These are phyloP conservation scores for Sporobolus alterniflorus DNA, from an alignment of 202 grass and related monocot species.

Conservation along the genomic window DNA sequence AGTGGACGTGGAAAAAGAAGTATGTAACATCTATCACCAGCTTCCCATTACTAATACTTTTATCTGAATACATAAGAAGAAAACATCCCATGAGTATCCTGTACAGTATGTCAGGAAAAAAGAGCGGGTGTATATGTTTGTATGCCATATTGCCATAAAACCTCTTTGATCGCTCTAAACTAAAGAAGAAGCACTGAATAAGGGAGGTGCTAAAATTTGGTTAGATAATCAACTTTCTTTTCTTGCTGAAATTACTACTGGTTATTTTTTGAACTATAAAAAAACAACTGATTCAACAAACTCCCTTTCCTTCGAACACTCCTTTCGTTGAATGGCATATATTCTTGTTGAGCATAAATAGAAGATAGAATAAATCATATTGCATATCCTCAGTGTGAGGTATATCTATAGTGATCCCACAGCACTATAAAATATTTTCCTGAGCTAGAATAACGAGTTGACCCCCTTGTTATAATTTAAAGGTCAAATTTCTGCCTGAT, in stretches of 20 bases:
- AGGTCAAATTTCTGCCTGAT: background rate
- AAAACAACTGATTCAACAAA: background rate
- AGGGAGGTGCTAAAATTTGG: background rate
- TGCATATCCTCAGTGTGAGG: background rate
- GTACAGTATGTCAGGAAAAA: background rate
- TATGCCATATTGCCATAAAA: background rate
- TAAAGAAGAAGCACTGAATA: background rate
- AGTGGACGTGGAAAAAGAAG: conserved; percentile 75
- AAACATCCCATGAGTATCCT: background rate
- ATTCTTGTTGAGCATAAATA: background rate
- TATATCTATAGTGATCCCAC: background rate
- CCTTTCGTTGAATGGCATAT: background rate
- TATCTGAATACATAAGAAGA: conserved; percentile 45
- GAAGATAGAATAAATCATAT: background rate
- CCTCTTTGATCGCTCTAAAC: background rate
- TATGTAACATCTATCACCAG: conserved; percentile 79
- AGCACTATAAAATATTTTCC: background rate
- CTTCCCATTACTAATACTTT: conserved; percentile 56
- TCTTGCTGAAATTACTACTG: background rate
- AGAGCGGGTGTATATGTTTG: background rate
- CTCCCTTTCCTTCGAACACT: background rate
- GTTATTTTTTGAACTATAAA: background rate
- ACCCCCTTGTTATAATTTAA: background rate
- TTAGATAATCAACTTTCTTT: background rate
- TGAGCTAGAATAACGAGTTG: background rate